Conservation (phyloP, 2,329 filamentous ascomycete genomes). For the Claviceps spartinae region DNA sequence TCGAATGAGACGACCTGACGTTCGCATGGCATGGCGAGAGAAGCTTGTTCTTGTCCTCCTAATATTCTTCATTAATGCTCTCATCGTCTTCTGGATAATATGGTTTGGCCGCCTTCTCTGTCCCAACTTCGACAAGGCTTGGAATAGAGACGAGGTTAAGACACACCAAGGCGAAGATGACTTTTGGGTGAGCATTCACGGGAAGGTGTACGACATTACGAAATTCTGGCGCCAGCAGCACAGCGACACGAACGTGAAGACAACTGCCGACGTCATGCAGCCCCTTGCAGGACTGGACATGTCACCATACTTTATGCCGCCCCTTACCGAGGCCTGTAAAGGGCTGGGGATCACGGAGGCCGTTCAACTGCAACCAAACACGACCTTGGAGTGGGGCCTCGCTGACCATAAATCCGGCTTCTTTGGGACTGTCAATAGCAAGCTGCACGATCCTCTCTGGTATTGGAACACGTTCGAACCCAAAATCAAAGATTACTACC, state of each 20-base stretch:
- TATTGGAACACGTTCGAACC: conserved; percentile 64
- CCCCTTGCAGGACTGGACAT: conserved; percentile 66
- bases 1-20: conserved; percentile 93
- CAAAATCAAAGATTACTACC: conserved; percentile 71
- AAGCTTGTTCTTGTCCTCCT: conserved; percentile 74
- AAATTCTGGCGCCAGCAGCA: conserved; percentile 81
- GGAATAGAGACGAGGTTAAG: conserved; percentile 56
- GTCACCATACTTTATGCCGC: conserved; percentile 74
- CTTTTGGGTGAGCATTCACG: conserved; percentile 78
- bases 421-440: conserved; percentile 40
- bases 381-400: conserved; percentile 37
- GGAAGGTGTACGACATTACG: conserved; percentile 81
- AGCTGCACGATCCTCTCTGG: conserved; percentile 55
- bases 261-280: conserved; percentile 52
- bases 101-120: conserved; percentile 74
- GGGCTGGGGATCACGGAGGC: conserved; percentile 51
- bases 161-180: conserved; percentile 60
- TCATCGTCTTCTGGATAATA: conserved; percentile 86
- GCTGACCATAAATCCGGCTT: conserved; percentile 61
- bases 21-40: conserved; percentile 94
- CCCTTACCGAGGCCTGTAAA: conserved; percentile 60
- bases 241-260: conserved; percentile 55
- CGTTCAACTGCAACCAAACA: conserved; percentile 49
- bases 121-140: conserved; percentile 83
- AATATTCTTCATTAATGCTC: conserved; percentile 68